Percentiles rank a stretch among this genome's conserved stretches.
Conservation (phyloP, 148 eudicot genomes). For the Dianthus caryophyllus region DNA sequence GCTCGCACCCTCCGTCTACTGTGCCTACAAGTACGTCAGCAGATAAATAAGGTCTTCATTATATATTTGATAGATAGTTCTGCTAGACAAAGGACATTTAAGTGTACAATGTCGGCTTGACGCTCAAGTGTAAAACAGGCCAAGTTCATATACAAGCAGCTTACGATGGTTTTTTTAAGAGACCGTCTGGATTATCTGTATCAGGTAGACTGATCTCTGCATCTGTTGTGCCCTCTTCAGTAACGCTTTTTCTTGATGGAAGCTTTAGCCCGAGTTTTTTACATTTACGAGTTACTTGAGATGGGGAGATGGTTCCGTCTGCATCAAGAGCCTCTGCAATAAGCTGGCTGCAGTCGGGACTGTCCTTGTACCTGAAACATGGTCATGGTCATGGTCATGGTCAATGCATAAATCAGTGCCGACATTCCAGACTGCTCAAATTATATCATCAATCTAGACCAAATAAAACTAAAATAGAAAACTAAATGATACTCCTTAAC, state of each 20-base stretch:
- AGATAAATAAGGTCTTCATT: constrained; percentile 9
- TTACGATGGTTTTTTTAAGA: constrained; percentile 44
- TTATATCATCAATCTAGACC: neutral
- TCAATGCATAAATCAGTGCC: constrained; percentile 4
- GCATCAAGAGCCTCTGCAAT: constrained; percentile 61
- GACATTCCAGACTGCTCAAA: neutral
- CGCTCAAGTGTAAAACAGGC: too few relatives aligned
- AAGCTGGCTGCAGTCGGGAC: constrained; percentile 42
- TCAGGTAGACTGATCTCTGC: constrained; percentile 25
- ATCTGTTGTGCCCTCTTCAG: constrained; percentile 21
- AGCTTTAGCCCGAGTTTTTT: constrained; percentile 56
- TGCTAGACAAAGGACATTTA: constrained; percentile 9
- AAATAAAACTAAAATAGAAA: neutral
- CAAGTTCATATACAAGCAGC: constrained; percentile 12
- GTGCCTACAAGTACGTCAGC: constrained; percentile 33
- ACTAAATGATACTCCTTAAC: neutral
- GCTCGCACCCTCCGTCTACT: constrained; percentile 72
- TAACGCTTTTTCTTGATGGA: constrained; percentile 39
- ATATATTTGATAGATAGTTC: neutral
- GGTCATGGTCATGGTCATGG: constrained; percentile 20
- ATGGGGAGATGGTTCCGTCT: constrained; percentile 48
- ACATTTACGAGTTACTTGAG: constrained; percentile 56
- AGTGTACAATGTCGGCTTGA: neutral
- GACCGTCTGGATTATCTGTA: constrained; percentile 27
- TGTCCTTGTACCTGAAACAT: constrained; percentile 64